Base-by-base conservation (phyloP, 164 flowering plant species). In the Aristolochia fimbriata region DNA sequence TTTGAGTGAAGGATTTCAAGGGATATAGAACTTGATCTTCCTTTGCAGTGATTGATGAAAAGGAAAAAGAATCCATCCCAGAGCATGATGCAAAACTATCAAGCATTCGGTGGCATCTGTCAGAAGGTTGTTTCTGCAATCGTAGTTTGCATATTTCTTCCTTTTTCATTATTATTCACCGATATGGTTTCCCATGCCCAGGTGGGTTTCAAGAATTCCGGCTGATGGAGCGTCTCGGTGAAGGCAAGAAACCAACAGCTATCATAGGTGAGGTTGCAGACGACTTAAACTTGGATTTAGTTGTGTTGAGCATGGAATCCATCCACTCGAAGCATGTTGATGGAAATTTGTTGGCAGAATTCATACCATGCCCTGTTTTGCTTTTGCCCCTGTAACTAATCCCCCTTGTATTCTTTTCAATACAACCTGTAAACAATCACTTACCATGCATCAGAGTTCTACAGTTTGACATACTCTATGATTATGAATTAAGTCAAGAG, bases 261-360 rank as follows among this genome's bases (percentile, higher is more conserved):
- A 83, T 92, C 55, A 92, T 92, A 52, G 98, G 98, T 20, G 98
- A 92, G 74, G 87, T 92, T 56, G 96, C 98, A 12, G 98, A 92
- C 65, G 98, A 92, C 25, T 76, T 92, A 72, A 83, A 74, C 60
- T 65, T 87, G 75, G 98, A 92, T 76, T 67, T 92, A 50, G 98
- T 89, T 1, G 79, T 92, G 51, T 68, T 92, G 65, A 92, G 98
- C 80, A 92, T 92, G 98, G 98, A 92, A 62, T 91, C 96, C 31
- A 85, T 92, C 64, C 98, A 92, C 62, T 84, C 98, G 22, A 92
- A 92, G 82, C 91, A 87, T 59, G 87, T 92, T 22, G 98, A 92
- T 73, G 98, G 91, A n/a, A 92, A 92, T 71, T 68, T 92, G 58
- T 74, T 92, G 33, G 98, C 95, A 19, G 98, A 92, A 81, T 92